A percentile compares a stretch with the other conserved stretches of the same genome.
Conservation (phyloP, 2,329 filamentous ascomycete genomes). For the Xylaria sp. region DNA sequence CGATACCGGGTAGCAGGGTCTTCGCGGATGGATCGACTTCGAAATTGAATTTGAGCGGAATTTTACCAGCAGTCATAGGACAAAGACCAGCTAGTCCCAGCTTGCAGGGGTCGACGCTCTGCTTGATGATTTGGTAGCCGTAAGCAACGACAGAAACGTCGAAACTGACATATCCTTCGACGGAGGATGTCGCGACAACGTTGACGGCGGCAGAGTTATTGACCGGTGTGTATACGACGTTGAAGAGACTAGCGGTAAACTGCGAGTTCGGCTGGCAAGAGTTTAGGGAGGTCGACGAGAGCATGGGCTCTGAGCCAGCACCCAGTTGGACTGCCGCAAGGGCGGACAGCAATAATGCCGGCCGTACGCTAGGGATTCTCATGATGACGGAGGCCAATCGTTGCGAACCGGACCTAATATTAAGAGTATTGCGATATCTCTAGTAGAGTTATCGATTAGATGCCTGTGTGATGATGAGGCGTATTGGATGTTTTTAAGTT, state of each 20-base stretch:
- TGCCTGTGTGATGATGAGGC: slow-evolving; percentile 30
- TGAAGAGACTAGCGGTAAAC: slow-evolving; percentile 89
- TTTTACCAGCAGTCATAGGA: slow-evolving; percentile 87
- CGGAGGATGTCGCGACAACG: slow-evolving; percentile 82
- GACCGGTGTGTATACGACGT: slow-evolving; percentile 80
- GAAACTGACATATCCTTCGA: slow-evolving; percentile 83
- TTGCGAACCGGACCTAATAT: slow-evolving; percentile 30
- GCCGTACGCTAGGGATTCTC: slow-evolving; percentile 59
- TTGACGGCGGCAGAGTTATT: slow-evolving; percentile 79
- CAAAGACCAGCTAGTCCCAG: slow-evolving; percentile 79
- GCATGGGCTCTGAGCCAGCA: slow-evolving; percentile 69
- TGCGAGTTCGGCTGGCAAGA: slow-evolving; percentile 85
- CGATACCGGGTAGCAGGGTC: slow-evolving; percentile 75
- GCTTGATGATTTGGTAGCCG: slow-evolving; percentile 76
- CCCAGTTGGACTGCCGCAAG: slow-evolving; percentile 58
- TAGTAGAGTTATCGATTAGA: slow-evolving; percentile 32
- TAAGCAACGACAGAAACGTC: slow-evolving; percentile 83
- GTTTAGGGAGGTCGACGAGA: slow-evolving; percentile 85
- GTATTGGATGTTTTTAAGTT: slow-evolving; percentile 36
- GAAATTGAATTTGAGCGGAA: slow-evolving; percentile 78
- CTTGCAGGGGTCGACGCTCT: slow-evolving; percentile 79
- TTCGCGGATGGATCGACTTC: slow-evolving; percentile 64
- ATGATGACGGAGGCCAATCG: slow-evolving; percentile 51
- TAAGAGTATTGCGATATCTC: slow-evolving; percentile 24
- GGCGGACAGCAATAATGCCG: slow-evolving; percentile 58